phyloP scores from a whole-genome alignment of 805 yeast genomes.

The Kazachstania psychrophila region DNA sequence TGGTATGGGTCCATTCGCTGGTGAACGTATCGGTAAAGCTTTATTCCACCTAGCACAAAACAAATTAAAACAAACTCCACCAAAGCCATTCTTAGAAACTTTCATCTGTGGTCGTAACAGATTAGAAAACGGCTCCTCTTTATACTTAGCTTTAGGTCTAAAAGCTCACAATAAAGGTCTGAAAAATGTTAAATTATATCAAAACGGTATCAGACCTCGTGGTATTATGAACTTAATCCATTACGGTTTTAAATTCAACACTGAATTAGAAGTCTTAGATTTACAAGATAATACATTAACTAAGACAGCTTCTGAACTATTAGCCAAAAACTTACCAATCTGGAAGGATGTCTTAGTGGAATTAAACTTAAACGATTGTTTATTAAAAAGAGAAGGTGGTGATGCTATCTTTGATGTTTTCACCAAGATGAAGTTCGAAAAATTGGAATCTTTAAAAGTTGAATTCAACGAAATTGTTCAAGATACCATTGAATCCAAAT shows the following conservation, averaged over 20 bases:
- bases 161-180: conserved; percentile 63
- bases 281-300: conserved; percentile 96
- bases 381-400: conserved; percentile 74
- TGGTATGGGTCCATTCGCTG: conserved; percentile 98
- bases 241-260: conserved; percentile 60
- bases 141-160: conserved; percentile 75
- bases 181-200: conserved; percentile 72
- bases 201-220: conserved; percentile 93
- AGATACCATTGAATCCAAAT: conserved; percentile 44
- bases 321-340: conserved; percentile 47
- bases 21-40: conserved; percentile 86
- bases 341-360: conserved; percentile 65
- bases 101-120: conserved; percentile 96
- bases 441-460: conserved; percentile 53
- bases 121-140: conserved; percentile 88
- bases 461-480: conserved; percentile 84
- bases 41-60: conserved; percentile 60
- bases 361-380: conserved; percentile 80
- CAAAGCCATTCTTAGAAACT: conserved; percentile 49
- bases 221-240: conserved; percentile 71
- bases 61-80: conserved; percentile 40
- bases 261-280: conserved; percentile 59
- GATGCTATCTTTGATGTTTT: conserved; percentile 43
- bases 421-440: conserved; percentile 31
- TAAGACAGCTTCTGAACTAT: conserved; percentile 48